A percentile compares a stretch with the other conserved stretches of the same genome.
These are phyloP conservation scores for Cyclostephanos invisitatus DNA, from an alignment of 108 stramenopile species.

Conservation along the genomic window DNA sequence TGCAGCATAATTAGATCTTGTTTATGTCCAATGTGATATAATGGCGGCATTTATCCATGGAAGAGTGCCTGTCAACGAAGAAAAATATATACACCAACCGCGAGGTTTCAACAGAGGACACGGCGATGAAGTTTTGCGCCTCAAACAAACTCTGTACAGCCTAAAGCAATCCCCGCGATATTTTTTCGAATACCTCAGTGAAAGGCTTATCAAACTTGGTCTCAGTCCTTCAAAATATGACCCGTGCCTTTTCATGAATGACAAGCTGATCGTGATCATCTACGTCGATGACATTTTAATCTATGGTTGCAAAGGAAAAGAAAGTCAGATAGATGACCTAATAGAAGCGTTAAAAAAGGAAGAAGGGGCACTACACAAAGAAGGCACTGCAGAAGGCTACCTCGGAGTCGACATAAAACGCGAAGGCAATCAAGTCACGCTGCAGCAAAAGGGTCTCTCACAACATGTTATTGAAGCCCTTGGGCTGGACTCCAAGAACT, in stretches of 20 bases:
- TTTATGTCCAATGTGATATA: slow-evolving; percentile 27
- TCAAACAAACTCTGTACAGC: slow-evolving; percentile 5
- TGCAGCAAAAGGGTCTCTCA: slow-evolving; percentile 54
- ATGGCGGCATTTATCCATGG: slow-evolving; percentile 57
- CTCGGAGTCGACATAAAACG: slow-evolving; percentile 15
- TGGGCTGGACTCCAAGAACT: slow-evolving; percentile 22
- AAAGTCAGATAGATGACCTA: no score
- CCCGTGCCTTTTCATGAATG: slow-evolving; percentile 49
- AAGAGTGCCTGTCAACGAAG: slow-evolving; percentile 20
- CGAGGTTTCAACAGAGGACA: slow-evolving; percentile 22
- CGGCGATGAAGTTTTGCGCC: not conserved
- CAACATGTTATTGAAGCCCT: slow-evolving; percentile 51
- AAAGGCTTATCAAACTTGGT: slow-evolving; percentile 28
- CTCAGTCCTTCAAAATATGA: slow-evolving; percentile 48
- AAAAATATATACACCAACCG: slow-evolving; percentile 47
- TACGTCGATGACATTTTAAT: slow-evolving; percentile 30
- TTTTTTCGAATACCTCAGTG: slow-evolving; percentile 19
- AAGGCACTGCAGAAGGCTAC: slow-evolving; percentile 20
- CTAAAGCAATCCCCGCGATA: slow-evolving; percentile 1
- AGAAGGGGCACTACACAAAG: no score
- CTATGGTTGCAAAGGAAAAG: not conserved
- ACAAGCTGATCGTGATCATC: slow-evolving; percentile 31
- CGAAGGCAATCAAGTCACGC: not conserved
- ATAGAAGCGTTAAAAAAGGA: no score
- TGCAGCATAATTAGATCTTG: not conserved